Base-by-base conservation (phyloP, 2,329 filamentous ascomycete species). In the Fonsecaea erecta region DNA sequence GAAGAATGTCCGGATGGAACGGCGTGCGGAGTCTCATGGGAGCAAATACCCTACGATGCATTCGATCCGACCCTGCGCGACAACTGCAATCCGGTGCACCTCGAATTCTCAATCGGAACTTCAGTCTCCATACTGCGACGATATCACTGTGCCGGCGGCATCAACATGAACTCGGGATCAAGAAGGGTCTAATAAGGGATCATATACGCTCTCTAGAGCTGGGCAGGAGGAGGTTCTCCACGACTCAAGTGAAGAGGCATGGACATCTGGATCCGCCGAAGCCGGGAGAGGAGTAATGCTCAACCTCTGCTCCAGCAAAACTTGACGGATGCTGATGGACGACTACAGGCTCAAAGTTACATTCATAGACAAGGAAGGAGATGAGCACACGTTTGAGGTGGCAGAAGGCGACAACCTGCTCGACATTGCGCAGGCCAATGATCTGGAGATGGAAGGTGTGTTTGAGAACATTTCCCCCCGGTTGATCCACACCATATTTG, bases 391-490 rank as follows among this genome's bases (percentile, higher is more conserved):
- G 66, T 87, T 97, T 73, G 88, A 90, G 65, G 94, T 97, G 8
- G 83, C 87, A 14, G 88, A 90, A 72, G 95, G 95, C 56, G 93
- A 97, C 78, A 99, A 99, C 77, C 83, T 99, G 60, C 84, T 99
- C 61, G 94, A 98, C 74, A 94, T 99, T 74, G 95, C 94, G 24
- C 94, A 97, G 77, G 92, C 90, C 52, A 87, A 98, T 78, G 94
- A 98, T 75, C 82, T 99, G 48, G 95, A 99, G 78, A 98, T 99
- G 94, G 95, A 99, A 83, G 93, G 86, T 85, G 75, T 55, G 64
- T 58, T 43, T 26, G 46, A 32, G 16, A 2, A 32, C 3, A 16
- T 60, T 34, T 24, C 12, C 18, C 56, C 56, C 28, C 12, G n/a
- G 18, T 7, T 37, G 18, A 7, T 52, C 14, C 40, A 37, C 30